These are phyloP conservation scores for Tuber brumale DNA, from an alignment of 495 filamentous ascomycete genomes.

Conservation along the genomic window DNA sequence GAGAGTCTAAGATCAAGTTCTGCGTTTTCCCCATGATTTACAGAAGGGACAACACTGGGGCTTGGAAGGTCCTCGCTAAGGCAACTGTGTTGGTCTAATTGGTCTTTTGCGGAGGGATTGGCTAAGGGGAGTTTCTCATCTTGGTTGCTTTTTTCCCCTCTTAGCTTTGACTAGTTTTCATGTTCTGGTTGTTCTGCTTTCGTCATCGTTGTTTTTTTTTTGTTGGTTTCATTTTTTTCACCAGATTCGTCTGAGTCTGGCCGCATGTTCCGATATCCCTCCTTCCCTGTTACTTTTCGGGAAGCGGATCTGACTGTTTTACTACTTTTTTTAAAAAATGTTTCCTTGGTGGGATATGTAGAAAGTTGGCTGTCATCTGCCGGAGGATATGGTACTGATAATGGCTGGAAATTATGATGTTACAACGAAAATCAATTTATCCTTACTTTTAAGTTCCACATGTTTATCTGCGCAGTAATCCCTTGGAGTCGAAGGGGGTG, in stretches of 20 bases:
- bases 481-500: not conserved
- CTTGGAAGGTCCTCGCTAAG: slow-evolving; percentile 23
- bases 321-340: not conserved
- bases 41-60: slow-evolving; percentile 4
- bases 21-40: slow-evolving; percentile 23
- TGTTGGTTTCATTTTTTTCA: not conserved
- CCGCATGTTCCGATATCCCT: no score
- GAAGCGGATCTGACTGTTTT: not conserved
- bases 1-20: not conserved
- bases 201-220: not conserved
- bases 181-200: not conserved
- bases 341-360: not conserved
- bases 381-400: not conserved
- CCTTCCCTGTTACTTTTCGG: not conserved
- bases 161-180: not conserved
- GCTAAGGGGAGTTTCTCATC: not conserved
- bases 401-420: not conserved
- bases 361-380: not conserved
- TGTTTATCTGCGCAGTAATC: not conserved
- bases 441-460: not conserved
- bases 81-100: slow-evolving; percentile 18
- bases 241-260: not conserved
- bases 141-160: not conserved
- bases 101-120: not conserved
- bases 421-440: not conserved